Percentiles rank a stretch among this genome's conserved stretches.
phyloP scores from a whole-genome alignment of 805 yeast genomes.

The Vanderwaltozyma verrucispora region DNA sequence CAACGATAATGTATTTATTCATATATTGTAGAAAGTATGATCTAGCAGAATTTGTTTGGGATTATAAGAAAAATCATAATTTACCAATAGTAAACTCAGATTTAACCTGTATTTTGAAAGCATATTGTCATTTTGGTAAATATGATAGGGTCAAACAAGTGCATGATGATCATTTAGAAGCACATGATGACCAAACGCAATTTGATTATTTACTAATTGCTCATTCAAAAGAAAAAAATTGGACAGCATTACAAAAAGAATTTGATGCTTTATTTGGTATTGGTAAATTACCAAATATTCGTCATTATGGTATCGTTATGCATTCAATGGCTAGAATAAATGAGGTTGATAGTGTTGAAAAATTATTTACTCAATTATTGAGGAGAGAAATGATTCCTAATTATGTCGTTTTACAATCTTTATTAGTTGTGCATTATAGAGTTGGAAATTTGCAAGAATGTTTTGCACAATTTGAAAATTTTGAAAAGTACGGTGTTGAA shows the following conservation, averaged over 20 bases:
- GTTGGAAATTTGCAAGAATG: conserved; percentile 17
- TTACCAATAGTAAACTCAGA: conserved; percentile 12
- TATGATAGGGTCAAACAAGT: conserved; percentile 23
- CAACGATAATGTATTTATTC: conserved; percentile 19
- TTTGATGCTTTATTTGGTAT: conserved; percentile 47
- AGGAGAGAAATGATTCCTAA: conserved; percentile 40
- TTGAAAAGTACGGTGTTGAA: conserved; percentile 19
- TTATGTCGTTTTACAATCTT: conserved; percentile 20
- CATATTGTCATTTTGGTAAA: conserved; percentile 13
- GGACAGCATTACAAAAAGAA: conserved; percentile 44
- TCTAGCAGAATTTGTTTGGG: conserved; percentile 24
- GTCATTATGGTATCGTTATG: conserved; percentile 54
- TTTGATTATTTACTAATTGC: conserved; percentile 39
- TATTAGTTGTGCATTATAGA: conserved; percentile 19
- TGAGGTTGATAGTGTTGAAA: conserved; percentile 38
- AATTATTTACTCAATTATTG: conserved; percentile 38
- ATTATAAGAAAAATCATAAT: conserved; percentile 17
- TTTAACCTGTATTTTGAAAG: conserved; percentile 18
- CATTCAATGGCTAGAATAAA: conserved; percentile 44
- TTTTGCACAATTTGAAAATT: conserved; percentile 22
- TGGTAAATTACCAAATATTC: conserved; percentile 42
- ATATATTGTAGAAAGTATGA: conserved; percentile 8
- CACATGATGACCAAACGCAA: conserved; percentile 37
- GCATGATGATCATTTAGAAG: conserved; percentile 30
- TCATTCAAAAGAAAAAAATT: conserved; percentile 36